phyloP scores from a whole-genome alignment of 768 basidiomycete species.

The Leccinum ochraceum region DNA sequence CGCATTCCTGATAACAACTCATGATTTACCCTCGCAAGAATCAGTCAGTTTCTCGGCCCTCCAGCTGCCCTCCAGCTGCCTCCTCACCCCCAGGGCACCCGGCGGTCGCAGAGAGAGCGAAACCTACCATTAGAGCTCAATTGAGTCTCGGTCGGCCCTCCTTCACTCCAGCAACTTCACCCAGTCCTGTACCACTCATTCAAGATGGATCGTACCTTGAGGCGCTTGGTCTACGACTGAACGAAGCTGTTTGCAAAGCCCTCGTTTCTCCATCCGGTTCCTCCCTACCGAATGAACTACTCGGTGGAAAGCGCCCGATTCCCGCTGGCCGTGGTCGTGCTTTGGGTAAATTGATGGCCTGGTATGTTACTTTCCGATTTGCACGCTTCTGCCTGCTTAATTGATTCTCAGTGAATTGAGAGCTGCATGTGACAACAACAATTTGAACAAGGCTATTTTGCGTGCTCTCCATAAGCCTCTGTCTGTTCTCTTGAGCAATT shows the following conservation, averaged over 20 bases:
- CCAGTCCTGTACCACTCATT: slow-evolving; percentile 46
- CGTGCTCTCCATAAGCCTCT: slow-evolving; percentile 76
- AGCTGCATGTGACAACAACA: slow-evolving; percentile 59
- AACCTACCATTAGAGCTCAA: slow-evolving; percentile 59
- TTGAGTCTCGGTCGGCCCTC: slow-evolving; percentile 61
- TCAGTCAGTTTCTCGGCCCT: slow-evolving; percentile 64
- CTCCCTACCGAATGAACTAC: slow-evolving; percentile 47
- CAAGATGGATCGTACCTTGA: slow-evolving; percentile 84
- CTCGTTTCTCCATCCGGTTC: slow-evolving; percentile 64
- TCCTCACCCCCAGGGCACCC: slow-evolving; percentile 40
- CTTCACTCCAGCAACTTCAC: slow-evolving; percentile 33
- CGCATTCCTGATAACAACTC: slow-evolving; percentile 1
- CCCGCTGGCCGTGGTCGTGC: slow-evolving; percentile 71
- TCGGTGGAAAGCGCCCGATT: slow-evolving; percentile 70
- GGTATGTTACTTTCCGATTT: slow-evolving; percentile 47
- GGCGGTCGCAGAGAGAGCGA: slow-evolving; percentile 44
- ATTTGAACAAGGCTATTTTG: slow-evolving; percentile 68
- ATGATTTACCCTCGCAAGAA: slow-evolving; percentile 70
- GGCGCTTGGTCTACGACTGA: slow-evolving; percentile 72
- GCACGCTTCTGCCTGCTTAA: slow-evolving; percentile 16
- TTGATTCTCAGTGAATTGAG: slow-evolving; percentile 59
- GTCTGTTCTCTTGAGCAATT: slow-evolving; percentile 68
- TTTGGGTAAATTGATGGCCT: slow-evolving; percentile 66
- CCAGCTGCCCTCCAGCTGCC: slow-evolving; percentile 65
- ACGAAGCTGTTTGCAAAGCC: slow-evolving; percentile 79